Percentiles rank a stretch among this genome's conserved stretches.
phyloP scores from a whole-genome alignment of 345 rosid species.

The Trapa bicornis region DNA sequence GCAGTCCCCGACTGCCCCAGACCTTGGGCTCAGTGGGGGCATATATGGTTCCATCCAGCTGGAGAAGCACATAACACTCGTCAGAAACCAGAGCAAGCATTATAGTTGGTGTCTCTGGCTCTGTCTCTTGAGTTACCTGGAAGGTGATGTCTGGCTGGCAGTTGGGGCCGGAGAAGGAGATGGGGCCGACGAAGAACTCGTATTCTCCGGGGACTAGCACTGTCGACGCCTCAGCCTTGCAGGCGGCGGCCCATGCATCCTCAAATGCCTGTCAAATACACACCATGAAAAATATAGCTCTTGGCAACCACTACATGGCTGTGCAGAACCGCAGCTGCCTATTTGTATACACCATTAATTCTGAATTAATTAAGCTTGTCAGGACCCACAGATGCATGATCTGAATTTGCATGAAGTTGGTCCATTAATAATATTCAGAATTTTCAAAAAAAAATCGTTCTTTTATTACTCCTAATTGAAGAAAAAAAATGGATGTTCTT shows the following conservation, averaged over 20 bases:
- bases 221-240: constrained; percentile 63
- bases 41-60: constrained; percentile 80
- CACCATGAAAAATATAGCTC: constrained; percentile 1
- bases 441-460: no score
- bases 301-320: background rate
- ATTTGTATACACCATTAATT: background rate
- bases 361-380: background rate
- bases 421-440: no score
- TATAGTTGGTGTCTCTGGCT: no score
- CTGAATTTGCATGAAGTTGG: no score
- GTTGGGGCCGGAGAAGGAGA: constrained; percentile 90
- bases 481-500: no score
- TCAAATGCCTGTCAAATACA: constrained; percentile 54
- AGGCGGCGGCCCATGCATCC: constrained; percentile 82
- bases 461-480: no score
- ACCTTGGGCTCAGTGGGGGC: constrained; percentile 48
- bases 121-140: constrained; percentile 35
- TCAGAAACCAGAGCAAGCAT: background rate
- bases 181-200: constrained; percentile 71
- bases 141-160: constrained; percentile 68
- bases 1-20: constrained; percentile 57
- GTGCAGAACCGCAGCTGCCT: background rate
- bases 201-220: constrained; percentile 40
- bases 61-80: constrained; percentile 2
- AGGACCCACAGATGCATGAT: constrained; percentile 5